Conservation (phyloP, 1,139 yeast genomes). For the Tardiomyces blankii region DNA sequence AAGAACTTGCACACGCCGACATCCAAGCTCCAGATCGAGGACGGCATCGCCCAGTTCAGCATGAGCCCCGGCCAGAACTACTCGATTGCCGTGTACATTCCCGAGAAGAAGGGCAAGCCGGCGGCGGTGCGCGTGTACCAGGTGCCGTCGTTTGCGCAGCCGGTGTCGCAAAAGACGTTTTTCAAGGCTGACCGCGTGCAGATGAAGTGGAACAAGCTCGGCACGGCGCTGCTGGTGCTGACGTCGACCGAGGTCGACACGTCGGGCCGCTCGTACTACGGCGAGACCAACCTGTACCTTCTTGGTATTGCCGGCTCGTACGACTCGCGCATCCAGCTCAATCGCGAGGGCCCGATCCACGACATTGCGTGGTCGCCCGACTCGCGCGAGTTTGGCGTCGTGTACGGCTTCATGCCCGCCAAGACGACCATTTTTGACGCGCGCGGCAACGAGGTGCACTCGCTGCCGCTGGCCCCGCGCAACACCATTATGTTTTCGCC, state of each 20-base stretch:
- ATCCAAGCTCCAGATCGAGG: slow-evolving; percentile 49
- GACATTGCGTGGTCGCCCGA: slow-evolving; percentile 97
- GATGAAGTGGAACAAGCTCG: slow-evolving; percentile 87
- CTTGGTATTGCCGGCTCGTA: slow-evolving; percentile 89
- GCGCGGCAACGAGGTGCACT: slow-evolving; percentile 78
- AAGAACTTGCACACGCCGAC: slow-evolving; percentile 45
- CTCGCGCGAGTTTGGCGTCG: slow-evolving; percentile 93
- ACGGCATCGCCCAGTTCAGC: slow-evolving; percentile 46
- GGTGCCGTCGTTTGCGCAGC: slow-evolving; percentile 57
- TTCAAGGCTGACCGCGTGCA: slow-evolving; percentile 94
- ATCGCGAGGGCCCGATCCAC: slow-evolving; percentile 93
- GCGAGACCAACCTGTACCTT: slow-evolving; percentile 86
- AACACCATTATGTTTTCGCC: slow-evolving; percentile 91
- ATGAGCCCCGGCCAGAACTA: slow-evolving; percentile 87
- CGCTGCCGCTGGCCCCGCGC: slow-evolving; percentile 79
- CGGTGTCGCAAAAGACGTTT: slow-evolving; percentile 77
- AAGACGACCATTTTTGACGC: slow-evolving; percentile 91
- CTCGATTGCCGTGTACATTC: slow-evolving; percentile 83
- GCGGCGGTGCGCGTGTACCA: slow-evolving; percentile 80
- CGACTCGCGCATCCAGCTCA: slow-evolving; percentile 78
- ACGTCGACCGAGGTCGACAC: slow-evolving; percentile 96
- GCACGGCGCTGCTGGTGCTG: slow-evolving; percentile 86
- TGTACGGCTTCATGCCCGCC: slow-evolving; percentile 96
- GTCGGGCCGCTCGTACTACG: slow-evolving; percentile 89
- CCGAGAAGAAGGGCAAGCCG: slow-evolving; percentile 69